These are phyloP conservation scores for Aspergillus ruber DNA, from an alignment of 2,329 filamentous ascomycete species.

Conservation along the genomic window DNA sequence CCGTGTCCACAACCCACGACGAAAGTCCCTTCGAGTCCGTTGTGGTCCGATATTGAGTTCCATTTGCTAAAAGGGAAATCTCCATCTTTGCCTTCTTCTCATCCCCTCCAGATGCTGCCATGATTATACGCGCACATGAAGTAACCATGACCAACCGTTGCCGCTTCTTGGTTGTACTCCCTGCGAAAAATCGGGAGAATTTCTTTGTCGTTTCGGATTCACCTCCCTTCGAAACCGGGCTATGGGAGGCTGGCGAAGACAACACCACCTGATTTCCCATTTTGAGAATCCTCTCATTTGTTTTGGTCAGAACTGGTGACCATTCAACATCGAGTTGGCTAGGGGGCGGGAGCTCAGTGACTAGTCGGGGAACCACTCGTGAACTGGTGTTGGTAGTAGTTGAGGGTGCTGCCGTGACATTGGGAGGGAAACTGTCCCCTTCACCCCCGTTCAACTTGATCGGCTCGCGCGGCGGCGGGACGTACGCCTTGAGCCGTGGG, in stretches of 20 bases:
- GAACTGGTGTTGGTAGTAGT: constrained; percentile 37
- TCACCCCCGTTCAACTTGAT: constrained; percentile 63
- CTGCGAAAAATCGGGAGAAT: constrained; percentile 87
- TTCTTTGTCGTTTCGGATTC: constrained; percentile 71
- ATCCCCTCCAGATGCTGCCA: constrained; percentile 85
- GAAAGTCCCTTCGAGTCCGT: constrained; percentile 81
- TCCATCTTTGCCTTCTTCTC: constrained; percentile 95
- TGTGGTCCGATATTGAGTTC: constrained; percentile 71
- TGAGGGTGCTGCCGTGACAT: constrained; percentile 34
- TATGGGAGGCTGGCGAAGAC: constrained; percentile 69
- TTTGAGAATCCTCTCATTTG: constrained; percentile 90
- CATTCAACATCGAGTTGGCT: constrained; percentile 97
- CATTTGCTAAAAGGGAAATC: constrained; percentile 70
- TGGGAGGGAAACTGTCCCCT: constrained; percentile 37
- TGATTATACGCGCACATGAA: constrained; percentile 78
- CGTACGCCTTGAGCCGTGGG: constrained; percentile 76
- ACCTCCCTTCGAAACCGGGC: constrained; percentile 61
- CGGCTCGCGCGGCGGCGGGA: constrained; percentile 68
- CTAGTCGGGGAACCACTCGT: constrained; percentile 68
- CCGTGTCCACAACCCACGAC: constrained; percentile 87
- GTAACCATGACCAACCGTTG: constrained; percentile 93
- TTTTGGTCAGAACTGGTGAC: constrained; percentile 87
- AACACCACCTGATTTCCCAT: constrained; percentile 84
- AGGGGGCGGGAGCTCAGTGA: constrained; percentile 93
- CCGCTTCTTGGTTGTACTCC: constrained; percentile 83